Base-by-base conservation (phyloP, 2,329 filamentous ascomycete species). In the Thelonectria discophora region DNA sequence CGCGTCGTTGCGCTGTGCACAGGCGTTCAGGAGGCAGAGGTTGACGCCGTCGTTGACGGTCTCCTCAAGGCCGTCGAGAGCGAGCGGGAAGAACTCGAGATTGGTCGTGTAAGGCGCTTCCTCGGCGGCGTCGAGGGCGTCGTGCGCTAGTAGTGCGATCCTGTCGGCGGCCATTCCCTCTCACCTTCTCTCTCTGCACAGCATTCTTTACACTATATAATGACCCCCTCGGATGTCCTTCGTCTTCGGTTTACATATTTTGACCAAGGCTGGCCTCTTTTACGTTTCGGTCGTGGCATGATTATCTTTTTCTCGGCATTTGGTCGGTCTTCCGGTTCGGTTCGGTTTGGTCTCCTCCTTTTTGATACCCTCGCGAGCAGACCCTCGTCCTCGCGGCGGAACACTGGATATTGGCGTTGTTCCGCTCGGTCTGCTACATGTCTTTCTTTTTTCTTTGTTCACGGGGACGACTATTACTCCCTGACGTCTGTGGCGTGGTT, bases 31-130 rank as follows among this genome's bases (percentile, higher is more conserved):
- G 93, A 96, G 64, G 83, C 84, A 9, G 86, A 92, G 60, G 91
- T 98, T 13, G 95, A 98, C 69, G 86, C 87, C 59, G 86, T 93
- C 53, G 82, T 97, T 0, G 91, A 93, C 54, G 88, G 88, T 3
- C 81, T 99, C 45, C 86, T 96, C 48, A 88, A 92, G 64, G 95
- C 95, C 2, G 90, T 98, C 3, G 94, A 97, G 77, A 97, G 93
- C 72, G 94, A 97, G 75, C 86, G 84, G 56, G 86, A 87, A 8
- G 90, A 92, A 69, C 81, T 93, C 1, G 92, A 96, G 73, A 87
- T 94, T 9, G 87, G 86, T 0, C 81, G 93, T 9, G 90, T 97
- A 12, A 83, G 90, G 68, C 87, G 93, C 54, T 96, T 97, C 73
- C 79, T 97, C 58, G 86, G 90, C 30, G 90, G 91, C 58, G 91